phyloP scores from a whole-genome alignment of 495 filamentous ascomycete genomes.

The Penicillium atrosanguineum region DNA sequence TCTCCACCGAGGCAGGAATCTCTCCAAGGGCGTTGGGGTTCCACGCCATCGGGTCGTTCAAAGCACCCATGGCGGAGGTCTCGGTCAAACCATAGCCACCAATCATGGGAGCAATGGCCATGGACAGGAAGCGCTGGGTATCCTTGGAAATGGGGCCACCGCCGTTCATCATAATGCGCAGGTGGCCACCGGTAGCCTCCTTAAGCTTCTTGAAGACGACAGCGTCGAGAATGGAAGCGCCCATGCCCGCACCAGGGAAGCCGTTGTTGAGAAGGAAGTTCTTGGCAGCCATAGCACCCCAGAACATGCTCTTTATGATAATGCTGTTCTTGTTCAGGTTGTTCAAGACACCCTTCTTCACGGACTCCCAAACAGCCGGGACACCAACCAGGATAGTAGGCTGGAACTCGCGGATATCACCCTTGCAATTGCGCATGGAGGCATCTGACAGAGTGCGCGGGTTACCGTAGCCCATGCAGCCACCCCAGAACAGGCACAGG shows the following conservation, averaged over 20 bases:
- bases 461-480: slow-evolving; percentile 96
- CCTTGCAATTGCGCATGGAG: slow-evolving; percentile 89
- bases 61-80: slow-evolving; percentile 87
- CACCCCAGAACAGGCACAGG: slow-evolving; percentile 87
- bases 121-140: slow-evolving; percentile 82
- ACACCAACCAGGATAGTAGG: slow-evolving; percentile 93
- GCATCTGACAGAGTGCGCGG: slow-evolving; percentile 87
- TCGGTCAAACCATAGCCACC: slow-evolving; percentile 96
- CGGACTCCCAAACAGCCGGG: slow-evolving; percentile 94
- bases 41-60: slow-evolving; percentile 91
- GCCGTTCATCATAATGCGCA: slow-evolving; percentile 82
- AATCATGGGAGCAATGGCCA: slow-evolving; percentile 87
- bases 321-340: slow-evolving; percentile 77
- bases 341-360: slow-evolving; percentile 93
- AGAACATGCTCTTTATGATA: slow-evolving; percentile 82
- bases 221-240: slow-evolving; percentile 64
- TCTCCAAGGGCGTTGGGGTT: slow-evolving; percentile 77
- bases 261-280: slow-evolving; percentile 71
- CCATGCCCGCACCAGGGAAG: slow-evolving; percentile 67
- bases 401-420: slow-evolving; percentile 91
- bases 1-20: slow-evolving; percentile 76
- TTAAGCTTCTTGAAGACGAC: slow-evolving; percentile 89
- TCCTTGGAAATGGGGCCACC: slow-evolving; percentile 85
- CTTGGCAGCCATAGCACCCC: slow-evolving; percentile 85
- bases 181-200: slow-evolving; percentile 80